phyloP scores from a whole-genome alignment of 495 filamentous ascomycete species.

The Copromyces sp. region DNA sequence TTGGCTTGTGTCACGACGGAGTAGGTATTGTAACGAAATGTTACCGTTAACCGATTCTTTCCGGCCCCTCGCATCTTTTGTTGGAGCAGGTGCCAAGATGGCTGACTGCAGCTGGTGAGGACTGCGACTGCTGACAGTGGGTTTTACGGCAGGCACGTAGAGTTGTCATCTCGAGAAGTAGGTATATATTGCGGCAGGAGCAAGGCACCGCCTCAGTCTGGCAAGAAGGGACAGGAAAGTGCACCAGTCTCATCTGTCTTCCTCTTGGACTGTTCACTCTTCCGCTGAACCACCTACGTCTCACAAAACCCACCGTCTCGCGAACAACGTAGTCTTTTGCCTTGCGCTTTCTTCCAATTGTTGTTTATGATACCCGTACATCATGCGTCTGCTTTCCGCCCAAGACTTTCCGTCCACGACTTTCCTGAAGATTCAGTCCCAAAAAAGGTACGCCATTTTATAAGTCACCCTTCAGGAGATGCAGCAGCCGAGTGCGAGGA shows the following conservation, averaged over 20 bases:
- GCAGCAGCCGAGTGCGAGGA: not conserved
- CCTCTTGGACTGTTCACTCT: not conserved
- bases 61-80: not conserved
- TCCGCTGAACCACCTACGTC: not conserved
- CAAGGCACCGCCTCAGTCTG: not conserved
- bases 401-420: not conserved
- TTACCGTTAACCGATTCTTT: not conserved
- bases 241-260: no score
- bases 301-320: not conserved
- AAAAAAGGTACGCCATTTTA: slow-evolving; percentile 4
- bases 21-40: not conserved
- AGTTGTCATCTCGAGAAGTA: not conserved
- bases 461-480: slow-evolving; percentile 4
- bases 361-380: not conserved
- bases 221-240: no score
- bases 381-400: not conserved
- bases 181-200: not conserved
- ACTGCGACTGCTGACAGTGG: not conserved
- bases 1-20: not conserved
- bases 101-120: not conserved
- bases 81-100: not conserved
- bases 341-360: no score
- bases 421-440: not conserved
- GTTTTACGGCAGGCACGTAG: not conserved
- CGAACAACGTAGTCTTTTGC: not conserved